Conservation (phyloP, 108 stramenopile genomes). For the Stephanodiscus minutulus region DNA sequence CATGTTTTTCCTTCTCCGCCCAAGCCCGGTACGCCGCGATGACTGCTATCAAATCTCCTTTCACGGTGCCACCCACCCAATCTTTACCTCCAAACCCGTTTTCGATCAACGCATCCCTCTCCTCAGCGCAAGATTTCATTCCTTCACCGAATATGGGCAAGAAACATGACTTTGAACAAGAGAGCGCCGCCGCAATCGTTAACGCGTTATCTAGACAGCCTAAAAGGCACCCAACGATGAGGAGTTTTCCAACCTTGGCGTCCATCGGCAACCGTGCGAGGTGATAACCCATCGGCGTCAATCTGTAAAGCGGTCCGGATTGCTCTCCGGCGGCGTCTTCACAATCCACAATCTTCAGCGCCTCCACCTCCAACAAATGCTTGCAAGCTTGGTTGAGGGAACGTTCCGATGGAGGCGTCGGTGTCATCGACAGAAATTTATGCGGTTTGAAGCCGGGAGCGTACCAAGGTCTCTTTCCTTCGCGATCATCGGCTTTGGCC, state of each 20-base stretch:
- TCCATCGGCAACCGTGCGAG: constrained; percentile 86
- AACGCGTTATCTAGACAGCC: constrained; percentile 71
- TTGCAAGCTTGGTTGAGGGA: constrained; percentile 56
- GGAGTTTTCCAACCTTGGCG: constrained; percentile 75
- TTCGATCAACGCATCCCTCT: constrained; percentile 46
- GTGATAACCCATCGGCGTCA: constrained; percentile 89
- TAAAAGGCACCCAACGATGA: constrained; percentile 72
- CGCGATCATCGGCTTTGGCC: not conserved
- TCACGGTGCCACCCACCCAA: constrained; percentile 58
- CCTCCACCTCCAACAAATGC: constrained; percentile 70
- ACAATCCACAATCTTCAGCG: constrained; percentile 41
- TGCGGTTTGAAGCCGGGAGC: constrained; percentile 33
- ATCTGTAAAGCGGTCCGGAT: constrained; percentile 26
- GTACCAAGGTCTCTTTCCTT: not conserved
- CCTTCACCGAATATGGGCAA: not conserved
- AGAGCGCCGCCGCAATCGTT: constrained; percentile 70
- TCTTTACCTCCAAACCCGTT: constrained; percentile 64
- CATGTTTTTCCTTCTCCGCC: constrained; percentile 24
- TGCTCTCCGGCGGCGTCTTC: constrained; percentile 4
- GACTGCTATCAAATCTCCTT: constrained; percentile 67
- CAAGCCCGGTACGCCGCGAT: constrained; percentile 65
- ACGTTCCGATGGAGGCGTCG: constrained; percentile 75
- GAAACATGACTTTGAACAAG: constrained; percentile 56
- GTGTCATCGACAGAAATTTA: constrained; percentile 71
- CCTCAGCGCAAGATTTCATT: constrained; percentile 26